phyloP scores from a whole-genome alignment of 768 basidiomycete species.

The Favolaschia claudopus region DNA sequence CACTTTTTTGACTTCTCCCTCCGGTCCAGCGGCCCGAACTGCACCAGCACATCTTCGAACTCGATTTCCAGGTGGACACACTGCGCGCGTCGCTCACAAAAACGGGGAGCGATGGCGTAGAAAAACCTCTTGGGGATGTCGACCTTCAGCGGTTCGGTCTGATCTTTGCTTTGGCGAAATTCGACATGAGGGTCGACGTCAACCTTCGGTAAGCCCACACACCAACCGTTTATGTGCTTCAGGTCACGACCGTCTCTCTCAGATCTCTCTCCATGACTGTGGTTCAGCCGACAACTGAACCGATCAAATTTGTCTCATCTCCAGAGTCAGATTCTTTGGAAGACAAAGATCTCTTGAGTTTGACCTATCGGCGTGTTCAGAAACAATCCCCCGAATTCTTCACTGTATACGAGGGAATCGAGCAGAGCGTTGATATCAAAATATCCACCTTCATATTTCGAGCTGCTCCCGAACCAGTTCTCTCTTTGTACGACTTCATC shows the following conservation, averaged over 20 bases:
- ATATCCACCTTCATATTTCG: conserved; percentile 92
- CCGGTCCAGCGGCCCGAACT: conserved; percentile 47
- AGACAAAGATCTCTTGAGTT: conserved; percentile 73
- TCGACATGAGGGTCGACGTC: conserved; percentile 87
- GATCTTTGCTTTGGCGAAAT: conserved; percentile 77
- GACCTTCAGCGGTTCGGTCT: conserved; percentile 81
- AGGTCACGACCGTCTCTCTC: conserved; percentile 17
- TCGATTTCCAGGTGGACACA: conserved; percentile 87
- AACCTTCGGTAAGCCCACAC: conserved; percentile 67
- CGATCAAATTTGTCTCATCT: conserved; percentile 74
- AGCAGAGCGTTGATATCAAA: conserved; percentile 87
- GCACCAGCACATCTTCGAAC: conserved; percentile 74
- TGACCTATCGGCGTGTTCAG: conserved; percentile 84
- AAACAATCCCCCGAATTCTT: conserved; percentile 86
- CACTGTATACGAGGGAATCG: conserved; percentile 80
- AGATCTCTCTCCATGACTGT: conserved; percentile 83
- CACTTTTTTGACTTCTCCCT: too few species aligned
- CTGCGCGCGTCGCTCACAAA: conserved; percentile 83
- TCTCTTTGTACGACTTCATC: conserved; percentile 94
- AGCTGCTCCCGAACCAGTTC: conserved; percentile 88
- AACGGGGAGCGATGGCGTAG: conserved; percentile 63
- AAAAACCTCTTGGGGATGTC: conserved; percentile 81
- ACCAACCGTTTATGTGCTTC: not conserved
- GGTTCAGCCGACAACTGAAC: conserved; percentile 59
- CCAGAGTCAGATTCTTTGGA: conserved; percentile 47